These are phyloP conservation scores for Tirmania nivea DNA, from an alignment of 495 filamentous ascomycete genomes.

Conservation along the genomic window DNA sequence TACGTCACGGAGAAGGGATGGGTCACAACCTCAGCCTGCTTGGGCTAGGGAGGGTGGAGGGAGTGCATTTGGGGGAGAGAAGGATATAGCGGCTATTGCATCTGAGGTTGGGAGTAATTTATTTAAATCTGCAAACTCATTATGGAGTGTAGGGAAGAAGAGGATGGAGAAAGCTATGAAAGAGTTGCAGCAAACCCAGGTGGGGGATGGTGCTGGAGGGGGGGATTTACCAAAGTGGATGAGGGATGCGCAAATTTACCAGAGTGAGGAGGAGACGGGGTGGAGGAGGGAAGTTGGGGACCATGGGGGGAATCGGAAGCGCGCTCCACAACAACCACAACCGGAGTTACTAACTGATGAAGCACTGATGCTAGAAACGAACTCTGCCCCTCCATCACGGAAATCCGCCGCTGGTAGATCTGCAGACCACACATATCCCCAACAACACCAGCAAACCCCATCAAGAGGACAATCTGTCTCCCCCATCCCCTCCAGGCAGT, in stretches of 20 bases:
- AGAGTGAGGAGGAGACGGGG: conserved; percentile 2
- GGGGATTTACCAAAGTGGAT: conserved; percentile 86
- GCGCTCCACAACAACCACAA: background rate
- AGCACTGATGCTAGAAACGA: conserved; percentile 67
- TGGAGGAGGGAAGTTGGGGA: background rate
- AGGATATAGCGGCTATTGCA: conserved; percentile 58
- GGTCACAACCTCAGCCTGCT: conserved; percentile 21
- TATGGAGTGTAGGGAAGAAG: conserved; percentile 89
- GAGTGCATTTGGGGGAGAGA: conserved; percentile 40
- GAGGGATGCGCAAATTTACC: conserved; percentile 32
- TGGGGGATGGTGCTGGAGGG: conserved; percentile 35
- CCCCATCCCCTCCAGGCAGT: background rate
- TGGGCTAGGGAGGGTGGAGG: conserved; percentile 28
- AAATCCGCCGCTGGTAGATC: conserved; percentile 3
- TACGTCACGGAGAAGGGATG: conserved; percentile 10
- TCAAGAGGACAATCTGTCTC: background rate
- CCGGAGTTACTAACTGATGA: conserved; percentile 50
- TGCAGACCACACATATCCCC: background rate
- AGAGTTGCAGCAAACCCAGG: conserved; percentile 53
- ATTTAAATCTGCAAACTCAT: conserved; percentile 75
- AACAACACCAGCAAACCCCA: background rate
- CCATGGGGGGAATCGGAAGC: no score
- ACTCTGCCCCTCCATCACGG: conserved; percentile 28
- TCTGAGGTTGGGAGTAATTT: conserved; percentile 62
- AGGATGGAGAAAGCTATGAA: conserved; percentile 85